Conservation (phyloP, 805 yeast species). For the Kodamaea restingae region DNA sequence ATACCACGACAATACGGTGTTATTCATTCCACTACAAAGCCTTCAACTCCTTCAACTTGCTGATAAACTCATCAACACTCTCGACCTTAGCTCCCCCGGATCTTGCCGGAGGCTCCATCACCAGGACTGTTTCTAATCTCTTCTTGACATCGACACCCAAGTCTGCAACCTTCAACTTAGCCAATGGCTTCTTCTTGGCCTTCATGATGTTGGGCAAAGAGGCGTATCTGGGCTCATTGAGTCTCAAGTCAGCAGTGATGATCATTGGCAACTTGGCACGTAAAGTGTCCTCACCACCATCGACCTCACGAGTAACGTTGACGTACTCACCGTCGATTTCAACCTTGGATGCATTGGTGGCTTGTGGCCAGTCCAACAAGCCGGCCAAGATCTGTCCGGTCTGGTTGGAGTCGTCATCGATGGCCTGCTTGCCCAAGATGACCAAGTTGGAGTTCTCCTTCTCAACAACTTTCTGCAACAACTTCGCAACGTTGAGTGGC, state of each 20-base stretch:
- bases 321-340: conserved; percentile 54
- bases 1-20: too few relatives aligned
- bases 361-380: conserved; percentile 91
- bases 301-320: conserved; percentile 85
- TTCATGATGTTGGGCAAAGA: conserved; percentile 95
- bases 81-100: conserved; percentile 77
- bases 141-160: conserved; percentile 62
- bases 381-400: conserved; percentile 98
- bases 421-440: conserved; percentile 92
- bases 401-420: conserved; percentile 92
- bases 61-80: conserved; percentile 75
- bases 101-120: conserved; percentile 84
- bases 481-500: conserved; percentile 86
- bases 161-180: conserved; percentile 56
- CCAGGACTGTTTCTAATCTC: conserved; percentile 64
- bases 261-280: conserved; percentile 77
- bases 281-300: conserved; percentile 88
- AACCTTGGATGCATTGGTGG: conserved; percentile 89
- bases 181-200: conserved; percentile 94
- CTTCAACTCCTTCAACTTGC: conserved; percentile 72
- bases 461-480: conserved; percentile 69
- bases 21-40: conserved; percentile 27
- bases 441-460: conserved; percentile 71
- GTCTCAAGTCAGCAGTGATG: conserved; percentile 87
- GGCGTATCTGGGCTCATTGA: conserved; percentile 95